Base-by-base conservation (phyloP, 2,329 filamentous ascomycete species). In the Pseudocercospora macadamiae region DNA sequence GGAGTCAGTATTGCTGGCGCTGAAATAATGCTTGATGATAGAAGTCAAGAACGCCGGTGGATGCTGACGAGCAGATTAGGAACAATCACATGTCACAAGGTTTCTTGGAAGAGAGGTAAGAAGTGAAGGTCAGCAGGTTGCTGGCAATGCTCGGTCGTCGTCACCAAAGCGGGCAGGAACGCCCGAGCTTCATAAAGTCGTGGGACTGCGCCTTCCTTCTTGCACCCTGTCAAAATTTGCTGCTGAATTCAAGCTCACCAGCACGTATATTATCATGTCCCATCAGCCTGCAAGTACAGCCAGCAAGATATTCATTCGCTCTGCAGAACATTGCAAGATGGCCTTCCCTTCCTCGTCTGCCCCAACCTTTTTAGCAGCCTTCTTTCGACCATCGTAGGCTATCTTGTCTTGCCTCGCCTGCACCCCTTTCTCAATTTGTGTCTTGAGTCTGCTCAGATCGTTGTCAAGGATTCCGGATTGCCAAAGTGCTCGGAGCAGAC, bases 401-500 rank as follows among this genome's bases (percentile, higher is more conserved):
- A 77, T 76, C 60, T 78, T 81, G 0, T 73, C 72, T 6, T 75
- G 71, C n/a, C 86, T 76, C 1, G 76, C 79, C 28, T 73, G 49
- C 42, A 87, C 83, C 0, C 86, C 87, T 16, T 67, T 60, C 59
- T 83, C 75, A 14, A 66, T 49, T n/a, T 84, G 75, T 0, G 82
- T 80, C 19, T 47, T 49, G 14, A 68, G 51, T 8, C 16, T 48
- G 16, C 34, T 23, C 21, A 57, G 39, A 9, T 62, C 51, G 4
- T 51, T 45, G 9, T 23, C 49, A 5, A 62, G 47, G 60, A 70
- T 77, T 1, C 72, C 70, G 28, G 67, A 54, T 28, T 60, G 60
- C 68, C 67, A 75, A 25, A 86, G 73, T 5, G 86, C 75, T 45
- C 86, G 80, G 26, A 90, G 68, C 51, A 91, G 73, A 1, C 80